Conservation (phyloP, 352 stramenopile species). For the Globisporangium lucens region DNA sequence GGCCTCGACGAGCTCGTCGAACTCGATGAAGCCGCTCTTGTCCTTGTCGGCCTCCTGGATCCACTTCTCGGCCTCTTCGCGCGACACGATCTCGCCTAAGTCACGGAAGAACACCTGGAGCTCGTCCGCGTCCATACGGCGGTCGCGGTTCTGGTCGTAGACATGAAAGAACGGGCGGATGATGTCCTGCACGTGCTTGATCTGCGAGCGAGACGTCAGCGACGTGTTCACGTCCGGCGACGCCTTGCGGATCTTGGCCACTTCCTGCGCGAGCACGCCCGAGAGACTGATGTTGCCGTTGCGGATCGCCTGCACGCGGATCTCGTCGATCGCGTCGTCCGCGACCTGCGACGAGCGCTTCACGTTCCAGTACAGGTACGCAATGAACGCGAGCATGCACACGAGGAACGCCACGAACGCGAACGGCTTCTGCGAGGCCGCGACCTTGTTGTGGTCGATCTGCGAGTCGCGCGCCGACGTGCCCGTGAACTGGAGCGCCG, state of each 20-base stretch:
- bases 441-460: conserved; percentile 66
- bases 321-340: conserved; percentile 64
- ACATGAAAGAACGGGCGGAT: conserved; percentile 91
- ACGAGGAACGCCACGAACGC: conserved; percentile 87
- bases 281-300: conserved; percentile 77
- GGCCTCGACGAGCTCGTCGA: conserved; percentile 93
- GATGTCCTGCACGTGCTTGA: conserved; percentile 86
- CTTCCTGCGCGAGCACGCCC: conserved; percentile 71
- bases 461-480: conserved; percentile 54
- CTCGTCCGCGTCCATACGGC: conserved; percentile 90
- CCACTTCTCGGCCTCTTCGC: conserved; percentile 77
- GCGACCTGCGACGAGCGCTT: conserved; percentile 69
- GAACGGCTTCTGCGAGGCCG: conserved; percentile 86
- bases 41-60: conserved; percentile 91
- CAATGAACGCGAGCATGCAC: conserved; percentile 87
- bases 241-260: conserved; percentile 62
- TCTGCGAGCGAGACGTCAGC: conserved; percentile 51
- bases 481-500: conserved; percentile 88
- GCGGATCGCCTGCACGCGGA: conserved; percentile 66
- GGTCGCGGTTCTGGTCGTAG: conserved; percentile 93
- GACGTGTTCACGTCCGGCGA: conserved; percentile 36
- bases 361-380: conserved; percentile 93
- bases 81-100: conserved; percentile 88
- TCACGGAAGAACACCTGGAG: conserved; percentile 93
- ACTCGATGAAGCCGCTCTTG: conserved; percentile 89